Evolutionary conservation across 805 yeast species (phyloP), one percentile per base, ranked within the genome.

Genomic region (Metschnikowia kunwiensis): DNA sequence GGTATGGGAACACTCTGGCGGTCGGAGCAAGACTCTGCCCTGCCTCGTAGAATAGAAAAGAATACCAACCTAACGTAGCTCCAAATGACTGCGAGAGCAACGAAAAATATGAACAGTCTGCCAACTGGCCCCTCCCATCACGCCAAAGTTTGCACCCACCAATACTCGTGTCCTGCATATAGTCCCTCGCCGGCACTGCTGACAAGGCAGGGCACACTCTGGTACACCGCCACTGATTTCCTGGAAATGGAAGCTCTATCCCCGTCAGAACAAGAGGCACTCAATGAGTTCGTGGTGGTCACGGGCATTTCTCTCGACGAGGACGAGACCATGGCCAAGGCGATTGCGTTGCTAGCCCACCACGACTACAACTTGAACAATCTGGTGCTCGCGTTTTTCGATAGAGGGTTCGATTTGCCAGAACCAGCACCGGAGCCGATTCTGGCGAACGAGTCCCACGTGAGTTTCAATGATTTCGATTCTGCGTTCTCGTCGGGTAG

Each of bases 301-400:
- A 42, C 49, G 3, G 52, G 44, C 6, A 25, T 39, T 13, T 30
- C 43, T 4, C 24, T 43, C 11, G 48, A 44, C n/a, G 46, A 42
- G 2, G 43, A 36, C 5, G 50, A 41, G 5, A 37, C 30, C 9
- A 22, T 28, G 23, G 18, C 31, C 8, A 48, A 40, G 15, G 46
- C 47, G 4, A 28, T 39, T 10, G 41, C 47, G 7, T 32, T 48
- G n/a, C 48, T 48, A 8, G 10, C 39, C 4, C 38, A 39, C 24
- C 40, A 46, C 32, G 30, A 77, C 32, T 79, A 80, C 80, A 72
- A 80, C 49, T 51, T 82, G 32, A 85, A 81, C 48, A 63, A 71
- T 27, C 77, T 87, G 1, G 57, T 80, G 21, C 72, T 81, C 3
- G 68, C 77, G 33, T 82, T 70, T 53, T 80, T 80, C 51, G 89